Evolutionary conservation across 2,329 filamentous ascomycete genomes (phyloP), one percentile per base, ranked within the genome.

Genomic region (Pseudodiploospora longispora): DNA sequence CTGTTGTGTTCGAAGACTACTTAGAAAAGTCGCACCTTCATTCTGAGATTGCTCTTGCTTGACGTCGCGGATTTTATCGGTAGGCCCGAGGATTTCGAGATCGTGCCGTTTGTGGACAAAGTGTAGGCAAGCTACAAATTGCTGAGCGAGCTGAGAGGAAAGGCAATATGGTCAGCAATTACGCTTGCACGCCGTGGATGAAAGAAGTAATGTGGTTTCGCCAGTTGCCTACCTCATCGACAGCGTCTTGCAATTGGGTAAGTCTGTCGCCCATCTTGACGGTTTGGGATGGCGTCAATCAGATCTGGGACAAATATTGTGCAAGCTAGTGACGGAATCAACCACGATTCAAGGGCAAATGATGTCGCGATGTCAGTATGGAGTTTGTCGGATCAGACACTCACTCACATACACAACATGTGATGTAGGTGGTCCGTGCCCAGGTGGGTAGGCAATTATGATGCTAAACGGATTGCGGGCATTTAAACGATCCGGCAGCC

Each of bases 171-270:
- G 8, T 30, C 5, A 3, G 19, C 3, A 3, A 19, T 19, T 19
- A 19, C 19, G 19, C 19, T 19, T 19, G 19, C 19, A 19, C 3
- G 19, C 28, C 28, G 6, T n/a, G 29, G 3, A 6, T 6, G 7
- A 30, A 28, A 19, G 2, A 19, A 19, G 19, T 19, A 19, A 19
- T 19, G 19, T 3, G 19, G 19, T 19, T 2, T 19, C 3, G 19
- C 3, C 19, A 19, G 19, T 3, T 19, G 3, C 64, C 31, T 68
- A 87, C 86, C 74, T 89, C 81, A 58, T 93, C 87, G 48, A 91
- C 78, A 63, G 85, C 83, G 68, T 93, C 86, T 65, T 94, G 87
- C 46, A 93, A 72, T 63, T 93, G 87, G 1, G 87, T 91, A 46
- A 94, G 74, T 50, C 83, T 74, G 60, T 94, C 87, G 29, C 76